Conservation (phyloP, 352 stramenopile genomes). For the Phytophthora quininea region DNA sequence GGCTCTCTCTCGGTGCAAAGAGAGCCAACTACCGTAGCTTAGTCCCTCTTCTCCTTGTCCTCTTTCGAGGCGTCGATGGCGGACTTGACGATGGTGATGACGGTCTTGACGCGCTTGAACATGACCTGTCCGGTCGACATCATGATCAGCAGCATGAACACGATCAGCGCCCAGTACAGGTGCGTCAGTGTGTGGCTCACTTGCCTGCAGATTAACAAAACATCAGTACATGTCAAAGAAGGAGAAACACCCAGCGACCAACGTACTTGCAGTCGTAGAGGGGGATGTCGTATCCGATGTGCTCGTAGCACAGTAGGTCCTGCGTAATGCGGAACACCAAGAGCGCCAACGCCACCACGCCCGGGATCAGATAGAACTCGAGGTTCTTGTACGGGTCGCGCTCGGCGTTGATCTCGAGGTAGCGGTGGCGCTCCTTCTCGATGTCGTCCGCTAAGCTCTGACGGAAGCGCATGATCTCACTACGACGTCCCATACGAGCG, state of each 20-base stretch:
- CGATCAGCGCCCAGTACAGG: constrained; percentile 87
- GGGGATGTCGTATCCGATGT: constrained; percentile 86
- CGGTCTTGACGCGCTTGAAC: constrained; percentile 82
- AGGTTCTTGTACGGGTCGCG: constrained; percentile 95
- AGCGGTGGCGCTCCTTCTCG: constrained; percentile 88
- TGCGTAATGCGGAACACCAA: constrained; percentile 90
- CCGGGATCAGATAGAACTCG: constrained; percentile 94
- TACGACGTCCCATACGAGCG: constrained; percentile 95
- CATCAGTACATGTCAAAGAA: too few species aligned
- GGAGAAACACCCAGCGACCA: neutral
- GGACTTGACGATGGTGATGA: constrained; percentile 72
- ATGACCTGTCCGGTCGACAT: constrained; percentile 86
- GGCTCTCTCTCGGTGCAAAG: neutral
- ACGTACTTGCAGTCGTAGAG: constrained; percentile 92
- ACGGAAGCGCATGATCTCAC: constrained; percentile 90
- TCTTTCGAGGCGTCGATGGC: constrained; percentile 61
- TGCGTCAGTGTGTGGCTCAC: constrained; percentile 87
- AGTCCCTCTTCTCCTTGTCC: constrained; percentile 75
- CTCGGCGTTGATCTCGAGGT: constrained; percentile 94
- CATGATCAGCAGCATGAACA: constrained; percentile 83
- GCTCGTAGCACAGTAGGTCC: constrained; percentile 85
- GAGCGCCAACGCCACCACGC: constrained; percentile 88
- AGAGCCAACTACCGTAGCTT: constrained; percentile 28
- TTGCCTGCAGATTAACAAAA: constrained; percentile 49
- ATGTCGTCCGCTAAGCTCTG: constrained; percentile 89